A percentile compares a stretch with the other conserved stretches of the same genome.
phyloP scores from a whole-genome alignment of 2,329 filamentous ascomycete genomes.

The Sporothrix brunneoviolacea region DNA sequence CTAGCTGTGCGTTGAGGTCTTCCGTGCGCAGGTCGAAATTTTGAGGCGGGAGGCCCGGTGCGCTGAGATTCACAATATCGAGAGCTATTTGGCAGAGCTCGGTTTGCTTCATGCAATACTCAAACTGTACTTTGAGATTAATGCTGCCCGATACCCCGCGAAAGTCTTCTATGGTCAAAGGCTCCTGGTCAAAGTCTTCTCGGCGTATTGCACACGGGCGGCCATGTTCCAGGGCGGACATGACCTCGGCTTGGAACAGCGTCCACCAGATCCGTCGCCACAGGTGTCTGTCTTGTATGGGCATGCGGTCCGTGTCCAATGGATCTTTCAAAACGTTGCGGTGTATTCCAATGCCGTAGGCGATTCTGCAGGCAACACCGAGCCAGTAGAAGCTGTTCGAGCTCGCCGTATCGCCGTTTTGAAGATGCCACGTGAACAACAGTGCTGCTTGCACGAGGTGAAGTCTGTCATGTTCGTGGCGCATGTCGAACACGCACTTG shows the following conservation, averaged over 20 bases:
- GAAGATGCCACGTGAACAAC: slow-evolving; percentile 13
- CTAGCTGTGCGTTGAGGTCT: slow-evolving; percentile 8
- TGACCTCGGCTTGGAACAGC: slow-evolving; percentile 33
- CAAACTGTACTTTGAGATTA: not conserved
- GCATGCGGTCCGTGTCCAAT: slow-evolving; percentile 7
- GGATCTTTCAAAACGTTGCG: slow-evolving; percentile 15
- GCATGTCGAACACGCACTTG: slow-evolving; percentile 14
- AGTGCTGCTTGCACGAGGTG: slow-evolving; percentile 11
- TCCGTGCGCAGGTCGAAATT: not conserved
- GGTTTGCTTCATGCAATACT: not conserved
- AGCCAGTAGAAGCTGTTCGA: slow-evolving; percentile 12
- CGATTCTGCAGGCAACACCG: slow-evolving; percentile 10
- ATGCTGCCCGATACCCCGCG: slow-evolving; percentile 10
- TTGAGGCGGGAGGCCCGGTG: not conserved
- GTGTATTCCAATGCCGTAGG: slow-evolving; percentile 10
- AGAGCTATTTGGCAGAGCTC: slow-evolving; percentile 10
- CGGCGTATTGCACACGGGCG: slow-evolving; percentile 45
- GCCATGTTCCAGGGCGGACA: slow-evolving; percentile 36
- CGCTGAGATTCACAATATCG: not conserved
- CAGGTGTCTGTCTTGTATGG: slow-evolving; percentile 6
- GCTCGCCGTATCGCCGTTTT: slow-evolving; percentile 11
- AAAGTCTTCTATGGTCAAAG: slow-evolving; percentile 38
- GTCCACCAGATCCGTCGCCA: slow-evolving; percentile 33
- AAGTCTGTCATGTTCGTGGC: slow-evolving; percentile 11
- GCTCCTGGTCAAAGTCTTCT: slow-evolving; percentile 44